These are phyloP conservation scores for Trypanosoma vivax DNA, from an alignment of 208 protist genomes.

Conservation along the genomic window DNA sequence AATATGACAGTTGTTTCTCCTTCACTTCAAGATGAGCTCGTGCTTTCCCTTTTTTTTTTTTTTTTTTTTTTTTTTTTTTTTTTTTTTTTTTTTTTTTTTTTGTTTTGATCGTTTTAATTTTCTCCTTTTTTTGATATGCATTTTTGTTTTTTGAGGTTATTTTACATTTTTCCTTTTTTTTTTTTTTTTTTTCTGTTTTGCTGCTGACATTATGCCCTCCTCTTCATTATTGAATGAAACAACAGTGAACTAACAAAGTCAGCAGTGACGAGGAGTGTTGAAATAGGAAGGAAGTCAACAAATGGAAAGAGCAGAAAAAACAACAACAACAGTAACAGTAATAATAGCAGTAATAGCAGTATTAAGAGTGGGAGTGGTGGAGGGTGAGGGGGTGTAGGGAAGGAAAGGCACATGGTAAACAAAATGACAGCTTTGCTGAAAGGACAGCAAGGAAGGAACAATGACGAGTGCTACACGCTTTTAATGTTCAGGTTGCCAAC, in stretches of 20 bases:
- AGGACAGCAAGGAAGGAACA: neutral
- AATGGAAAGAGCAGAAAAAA: neutral
- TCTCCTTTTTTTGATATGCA: conserved; percentile 1
- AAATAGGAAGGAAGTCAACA: too few species aligned
- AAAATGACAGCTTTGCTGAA: neutral
- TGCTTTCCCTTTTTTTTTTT: too few species aligned
- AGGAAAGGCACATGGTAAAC: too few species aligned
- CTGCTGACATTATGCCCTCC: too few species aligned
- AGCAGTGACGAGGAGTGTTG: too few species aligned
- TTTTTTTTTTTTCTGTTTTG: neutral
- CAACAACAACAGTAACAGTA: neutral
- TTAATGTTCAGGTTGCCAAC: conserved; percentile 48
- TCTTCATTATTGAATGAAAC: too few species aligned
- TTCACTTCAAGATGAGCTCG: too few species aligned
- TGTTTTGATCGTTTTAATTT: conserved; percentile 1
- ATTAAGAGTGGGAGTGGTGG: neutral
- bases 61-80: too few species aligned
- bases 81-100: conserved; percentile 8
- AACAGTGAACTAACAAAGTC: too few species aligned
- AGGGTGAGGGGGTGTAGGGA: too few species aligned
- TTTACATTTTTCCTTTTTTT: conserved; percentile 16
- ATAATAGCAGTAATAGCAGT: neutral
- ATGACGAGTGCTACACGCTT: conserved; percentile 9
- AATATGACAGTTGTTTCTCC: too few species aligned
- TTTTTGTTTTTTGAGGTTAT: neutral